A percentile compares a stretch with the other conserved stretches of the same genome.
These are phyloP conservation scores for Quercus lobata DNA, from an alignment of 331 rosid genomes.

Conservation along the genomic window DNA sequence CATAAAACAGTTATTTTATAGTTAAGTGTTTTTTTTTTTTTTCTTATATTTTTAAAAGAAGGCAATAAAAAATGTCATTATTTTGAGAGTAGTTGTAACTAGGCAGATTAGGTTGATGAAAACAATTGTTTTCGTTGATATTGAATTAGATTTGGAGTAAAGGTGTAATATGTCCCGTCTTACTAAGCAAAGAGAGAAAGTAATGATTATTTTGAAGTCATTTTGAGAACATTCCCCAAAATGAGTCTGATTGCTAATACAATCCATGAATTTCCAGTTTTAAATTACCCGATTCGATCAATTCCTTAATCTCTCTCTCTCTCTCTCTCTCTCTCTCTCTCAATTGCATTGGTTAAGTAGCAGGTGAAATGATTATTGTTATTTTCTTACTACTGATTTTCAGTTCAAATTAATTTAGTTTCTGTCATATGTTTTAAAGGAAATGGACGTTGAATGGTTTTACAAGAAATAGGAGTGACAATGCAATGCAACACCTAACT, in stretches of 20 bases:
- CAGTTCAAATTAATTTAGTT: background rate
- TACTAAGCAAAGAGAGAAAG: background rate
- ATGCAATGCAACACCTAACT: constrained; percentile 38
- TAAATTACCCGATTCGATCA: background rate
- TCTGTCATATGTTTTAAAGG: background rate
- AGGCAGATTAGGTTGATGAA: constrained; percentile 51
- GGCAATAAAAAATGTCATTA: constrained; percentile 10
- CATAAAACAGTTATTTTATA: background rate
- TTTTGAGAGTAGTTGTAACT: constrained; percentile 36
- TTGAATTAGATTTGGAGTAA: constrained; percentile 35
- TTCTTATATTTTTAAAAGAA: background rate
- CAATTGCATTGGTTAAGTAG: background rate
- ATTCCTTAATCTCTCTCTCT: no score
- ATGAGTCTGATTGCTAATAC: background rate
- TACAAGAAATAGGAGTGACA: constrained; percentile 30
- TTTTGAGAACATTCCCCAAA: background rate
- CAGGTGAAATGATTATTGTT: background rate
- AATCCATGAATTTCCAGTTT: background rate
- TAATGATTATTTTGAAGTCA: background rate
- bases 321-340: background rate
- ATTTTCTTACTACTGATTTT: background rate
- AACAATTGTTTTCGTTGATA: constrained; percentile 32
- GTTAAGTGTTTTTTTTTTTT: background rate
- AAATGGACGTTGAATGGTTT: constrained; percentile 20
- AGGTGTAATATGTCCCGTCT: constrained; percentile 28